Conservation (phyloP, 2,329 filamentous ascomycete species). For the Zasmidium citrigriseum region DNA sequence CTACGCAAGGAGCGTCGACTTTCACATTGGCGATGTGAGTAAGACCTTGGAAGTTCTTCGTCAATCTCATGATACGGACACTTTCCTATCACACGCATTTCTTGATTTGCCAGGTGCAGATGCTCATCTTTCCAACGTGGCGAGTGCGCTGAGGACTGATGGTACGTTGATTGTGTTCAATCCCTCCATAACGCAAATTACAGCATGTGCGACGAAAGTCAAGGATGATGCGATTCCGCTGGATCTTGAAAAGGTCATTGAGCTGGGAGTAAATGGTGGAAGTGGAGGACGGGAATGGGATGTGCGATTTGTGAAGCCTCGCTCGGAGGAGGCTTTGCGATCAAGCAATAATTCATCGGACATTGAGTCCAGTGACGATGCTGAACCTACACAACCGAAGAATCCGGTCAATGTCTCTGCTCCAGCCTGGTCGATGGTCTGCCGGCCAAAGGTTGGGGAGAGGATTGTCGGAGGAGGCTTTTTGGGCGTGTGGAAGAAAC, state of each 20-base stretch:
- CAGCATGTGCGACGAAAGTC: conserved; percentile 60
- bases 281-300: conserved; percentile 66
- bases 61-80: conserved; percentile 37
- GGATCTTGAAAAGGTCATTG: conserved; percentile 60
- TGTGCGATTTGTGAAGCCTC: conserved; percentile 53
- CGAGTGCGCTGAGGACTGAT: conserved; percentile 62
- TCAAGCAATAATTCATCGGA: conserved; percentile 4
- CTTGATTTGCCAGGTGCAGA: conserved; percentile 72
- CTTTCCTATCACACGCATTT: conserved; percentile 71
- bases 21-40: conserved; percentile 68
- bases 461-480: conserved; percentile 41
- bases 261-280: conserved; percentile 53
- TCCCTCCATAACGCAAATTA: conserved; percentile 77
- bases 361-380: conserved; percentile 4
- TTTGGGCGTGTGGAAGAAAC: conserved; percentile 38
- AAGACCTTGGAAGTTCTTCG: conserved; percentile 62
- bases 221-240: conserved; percentile 58
- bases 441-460: conserved; percentile 43
- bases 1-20: conserved; percentile 71
- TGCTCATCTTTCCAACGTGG: conserved; percentile 51
- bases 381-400: background rate
- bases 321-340: conserved; percentile 26
- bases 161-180: conserved; percentile 71
- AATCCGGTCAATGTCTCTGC: background rate
- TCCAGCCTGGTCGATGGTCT: conserved; percentile 32